Conservation (phyloP, 441 rosid species). For the Arabidopsis hybrid region DNA sequence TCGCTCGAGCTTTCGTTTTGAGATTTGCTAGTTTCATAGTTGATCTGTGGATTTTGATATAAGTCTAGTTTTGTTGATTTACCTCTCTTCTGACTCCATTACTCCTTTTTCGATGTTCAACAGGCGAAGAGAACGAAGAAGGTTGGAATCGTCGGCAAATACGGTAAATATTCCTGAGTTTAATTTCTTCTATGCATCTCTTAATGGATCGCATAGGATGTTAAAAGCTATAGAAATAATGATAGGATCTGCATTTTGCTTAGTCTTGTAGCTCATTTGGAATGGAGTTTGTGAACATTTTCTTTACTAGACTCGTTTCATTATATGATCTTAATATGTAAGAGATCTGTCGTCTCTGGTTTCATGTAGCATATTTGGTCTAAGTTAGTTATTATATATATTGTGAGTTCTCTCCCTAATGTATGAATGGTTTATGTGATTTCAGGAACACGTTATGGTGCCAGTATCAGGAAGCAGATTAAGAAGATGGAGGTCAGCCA, state of each 20-base stretch:
- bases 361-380: background rate
- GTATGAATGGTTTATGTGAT: background rate
- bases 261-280: background rate
- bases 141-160: slow-evolving; percentile 61
- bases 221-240: background rate
- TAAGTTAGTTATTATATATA: fast-evolving
- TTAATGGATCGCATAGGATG: background rate
- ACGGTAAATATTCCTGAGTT: slow-evolving; percentile 40
- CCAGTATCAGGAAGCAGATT: slow-evolving; percentile 95
- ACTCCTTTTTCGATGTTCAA: background rate
- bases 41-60: background rate
- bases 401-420: background rate
- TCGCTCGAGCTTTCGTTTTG: background rate
- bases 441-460: slow-evolving; percentile 88
- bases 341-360: background rate
- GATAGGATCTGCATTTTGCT: background rate
- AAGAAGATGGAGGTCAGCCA: slow-evolving; percentile 90
- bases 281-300: background rate
- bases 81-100: background rate
- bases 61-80: background rate
- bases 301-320: background rate
- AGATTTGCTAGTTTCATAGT: background rate
- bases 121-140: slow-evolving; percentile 63
- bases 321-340: background rate
- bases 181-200: background rate